Base-by-base conservation (phyloP, 2,329 filamentous ascomycete species). In the Xylariaceae sp. region DNA sequence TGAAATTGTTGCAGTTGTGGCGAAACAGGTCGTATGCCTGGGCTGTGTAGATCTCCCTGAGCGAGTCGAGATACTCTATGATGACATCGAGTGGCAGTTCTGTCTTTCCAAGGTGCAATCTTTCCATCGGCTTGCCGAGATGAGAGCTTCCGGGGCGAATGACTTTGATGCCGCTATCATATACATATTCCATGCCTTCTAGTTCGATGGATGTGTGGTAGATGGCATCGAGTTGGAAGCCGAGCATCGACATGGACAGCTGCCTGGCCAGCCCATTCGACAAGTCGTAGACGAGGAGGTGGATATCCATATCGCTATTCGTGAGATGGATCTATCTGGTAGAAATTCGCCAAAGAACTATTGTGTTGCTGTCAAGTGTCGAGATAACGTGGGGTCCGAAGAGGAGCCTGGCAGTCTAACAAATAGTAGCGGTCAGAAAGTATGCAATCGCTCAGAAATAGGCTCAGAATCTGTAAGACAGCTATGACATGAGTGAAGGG, bases 1-100 rank as follows among this genome's bases (percentile, higher is more conserved):
- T 90, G 71, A 97, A 99, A 70, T 97, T 97, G 74, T 97, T 99
- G 75, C 93, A 97, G 68, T 99, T 99, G 71, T 97, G 91, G 62
- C 74, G 89, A 69, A 82, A 96, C 5, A 97, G 75, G 66, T 97
- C 90, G 65, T 97, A 97, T 1, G 89, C 88, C 82, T 90, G 55
- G 9, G 87, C 76, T 0, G 90, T 96, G 66, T 95, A 99, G 11
- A 95, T 86, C 1, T 86, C 77, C 55, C 87, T 86, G 45, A 97
- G 67, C 5, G 91, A 95, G 50, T 94, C 87, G 1, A 99, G 74
- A 66, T 96, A 97, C 63, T 97, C 90, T 55, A 89, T 74, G 31
- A 97, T 85, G 2, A 95, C 81, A 42, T 96, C 90, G 63, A 88
- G 79, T 0, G 91, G 88, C 19, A 97, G 73, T 47, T 88, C 78